Evolutionary conservation across 1,284 basidiomycete genomes (phyloP).

Genomic region (Coniferiporia weirii): DNA sequence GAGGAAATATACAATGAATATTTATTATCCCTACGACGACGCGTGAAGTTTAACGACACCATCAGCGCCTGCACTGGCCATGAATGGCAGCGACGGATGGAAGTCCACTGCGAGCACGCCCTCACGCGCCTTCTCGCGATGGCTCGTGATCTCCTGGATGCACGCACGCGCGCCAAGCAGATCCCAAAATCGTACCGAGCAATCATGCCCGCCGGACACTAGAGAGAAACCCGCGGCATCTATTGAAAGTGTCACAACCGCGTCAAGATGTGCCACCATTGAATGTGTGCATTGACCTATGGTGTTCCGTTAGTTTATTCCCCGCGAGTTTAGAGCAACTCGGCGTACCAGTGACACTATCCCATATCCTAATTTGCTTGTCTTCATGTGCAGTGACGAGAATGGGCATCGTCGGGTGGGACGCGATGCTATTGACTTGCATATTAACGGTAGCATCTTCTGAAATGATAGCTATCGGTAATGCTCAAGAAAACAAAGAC

Average conservation of each 20-base stretch:
- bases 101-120: conserved; percentile 87
- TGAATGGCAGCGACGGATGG: conserved; percentile 79
- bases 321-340: neutral
- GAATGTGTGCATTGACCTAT: conserved; percentile 81
- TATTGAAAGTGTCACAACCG: conserved; percentile 87
- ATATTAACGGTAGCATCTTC: conserved; percentile 66
- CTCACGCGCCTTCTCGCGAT: conserved; percentile 84
- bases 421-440: conserved; percentile 86
- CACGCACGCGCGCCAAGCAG: conserved; percentile 75
- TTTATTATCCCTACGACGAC: conserved; percentile 50
- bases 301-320: conserved; percentile 1
- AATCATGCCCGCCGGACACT: conserved; percentile 90
- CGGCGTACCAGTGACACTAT: conserved; percentile 69
- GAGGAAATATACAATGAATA: conserved; percentile 16
- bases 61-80: conserved; percentile 92
- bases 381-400: conserved; percentile 93
- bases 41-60: conserved; percentile 91
- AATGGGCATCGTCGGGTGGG: conserved; percentile 87
- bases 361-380: conserved; percentile 87
- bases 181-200: conserved; percentile 94
- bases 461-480: conserved; percentile 7
- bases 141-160: conserved; percentile 85
- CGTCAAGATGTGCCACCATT: conserved; percentile 87
- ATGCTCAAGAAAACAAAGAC: conserved; percentile 1
- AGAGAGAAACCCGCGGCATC: conserved; percentile 84